These are phyloP conservation scores for Athelia psychrophila DNA, from an alignment of 1,284 basidiomycete genomes.

Conservation along the genomic window DNA sequence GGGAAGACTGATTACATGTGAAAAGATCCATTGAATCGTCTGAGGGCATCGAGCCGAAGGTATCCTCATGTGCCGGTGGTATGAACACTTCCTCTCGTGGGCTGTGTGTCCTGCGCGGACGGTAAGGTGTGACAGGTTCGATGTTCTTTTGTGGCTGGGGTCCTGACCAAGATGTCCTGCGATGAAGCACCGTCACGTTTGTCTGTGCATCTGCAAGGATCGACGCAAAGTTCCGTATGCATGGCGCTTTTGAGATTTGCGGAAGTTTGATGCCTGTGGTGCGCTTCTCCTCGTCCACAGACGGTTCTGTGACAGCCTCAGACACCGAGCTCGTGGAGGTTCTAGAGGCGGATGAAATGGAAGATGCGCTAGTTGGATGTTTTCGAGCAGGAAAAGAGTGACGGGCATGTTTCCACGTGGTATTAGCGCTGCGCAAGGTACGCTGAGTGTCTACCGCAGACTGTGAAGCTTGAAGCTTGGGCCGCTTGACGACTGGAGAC, in stretches of 20 bases:
- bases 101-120: neutral
- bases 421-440: neutral
- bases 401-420: neutral
- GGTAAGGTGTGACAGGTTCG: constrained; percentile 12
- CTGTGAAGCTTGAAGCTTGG: constrained; percentile 10
- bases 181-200: constrained; percentile 36
- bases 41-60: constrained; percentile 28
- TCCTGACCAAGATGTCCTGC: constrained; percentile 16
- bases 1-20: constrained; percentile 32
- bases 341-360: neutral
- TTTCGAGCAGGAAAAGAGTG: no score
- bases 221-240: constrained; percentile 34
- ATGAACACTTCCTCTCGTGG: neutral
- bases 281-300: constrained; percentile 11
- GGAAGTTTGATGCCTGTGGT: constrained; percentile 21
- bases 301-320: neutral
- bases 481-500: constrained; percentile 21
- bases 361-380: neutral
- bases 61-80: constrained; percentile 10
- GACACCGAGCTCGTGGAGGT: neutral
- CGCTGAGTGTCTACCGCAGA: constrained; percentile 3
- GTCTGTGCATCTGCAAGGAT: constrained; percentile 43
- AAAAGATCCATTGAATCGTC: constrained; percentile 54
- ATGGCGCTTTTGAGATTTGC: constrained; percentile 7
- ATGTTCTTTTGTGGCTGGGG: constrained; percentile 4